A percentile compares a stretch with the other conserved stretches of the same genome.
Conservation (phyloP, 305 asterid species). For the Fraxinus floribunda region DNA sequence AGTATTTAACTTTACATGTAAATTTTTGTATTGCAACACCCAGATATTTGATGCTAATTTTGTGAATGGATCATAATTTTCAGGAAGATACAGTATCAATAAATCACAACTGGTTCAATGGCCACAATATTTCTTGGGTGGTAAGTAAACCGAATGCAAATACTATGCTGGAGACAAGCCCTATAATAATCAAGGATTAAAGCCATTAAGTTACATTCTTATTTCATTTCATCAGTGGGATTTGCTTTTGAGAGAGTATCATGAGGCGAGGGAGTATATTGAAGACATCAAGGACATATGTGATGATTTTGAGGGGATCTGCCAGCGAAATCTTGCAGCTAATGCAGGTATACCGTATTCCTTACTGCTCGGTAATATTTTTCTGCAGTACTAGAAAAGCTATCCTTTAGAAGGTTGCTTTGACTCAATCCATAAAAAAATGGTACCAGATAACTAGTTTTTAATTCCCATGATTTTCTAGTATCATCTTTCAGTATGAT, state of each 20-base stretch:
- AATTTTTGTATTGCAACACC: no score
- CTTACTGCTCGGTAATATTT: neutral
- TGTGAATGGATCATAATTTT: slow-evolving; percentile 24
- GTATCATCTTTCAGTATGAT: neutral
- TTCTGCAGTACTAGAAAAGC: neutral
- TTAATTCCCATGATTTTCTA: neutral
- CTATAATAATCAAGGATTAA: neutral
- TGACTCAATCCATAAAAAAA: neutral
- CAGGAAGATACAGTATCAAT: slow-evolving; percentile 95
- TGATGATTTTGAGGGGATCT: slow-evolving; percentile 89
- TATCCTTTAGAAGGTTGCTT: neutral
- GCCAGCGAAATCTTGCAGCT: slow-evolving; percentile 94
- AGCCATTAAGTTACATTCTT: neutral
- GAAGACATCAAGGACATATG: slow-evolving; percentile 86
- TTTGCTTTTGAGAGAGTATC: slow-evolving; percentile 81
- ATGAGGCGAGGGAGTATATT: slow-evolving; percentile 73
- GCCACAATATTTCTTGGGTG: slow-evolving; percentile 75
- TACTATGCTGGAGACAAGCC: slow-evolving; percentile 16
- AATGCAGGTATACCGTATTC: slow-evolving; percentile 60
- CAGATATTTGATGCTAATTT: slow-evolving; percentile 15
- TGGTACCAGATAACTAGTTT: neutral
- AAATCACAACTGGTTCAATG: slow-evolving; percentile 97
- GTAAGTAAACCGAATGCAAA: slow-evolving; percentile 41
- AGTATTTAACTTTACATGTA: neutral
- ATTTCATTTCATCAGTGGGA: slow-evolving; percentile 63